Base-by-base conservation (phyloP, 192 early-diverging fungal species). In the Coemansia sp. region DNA sequence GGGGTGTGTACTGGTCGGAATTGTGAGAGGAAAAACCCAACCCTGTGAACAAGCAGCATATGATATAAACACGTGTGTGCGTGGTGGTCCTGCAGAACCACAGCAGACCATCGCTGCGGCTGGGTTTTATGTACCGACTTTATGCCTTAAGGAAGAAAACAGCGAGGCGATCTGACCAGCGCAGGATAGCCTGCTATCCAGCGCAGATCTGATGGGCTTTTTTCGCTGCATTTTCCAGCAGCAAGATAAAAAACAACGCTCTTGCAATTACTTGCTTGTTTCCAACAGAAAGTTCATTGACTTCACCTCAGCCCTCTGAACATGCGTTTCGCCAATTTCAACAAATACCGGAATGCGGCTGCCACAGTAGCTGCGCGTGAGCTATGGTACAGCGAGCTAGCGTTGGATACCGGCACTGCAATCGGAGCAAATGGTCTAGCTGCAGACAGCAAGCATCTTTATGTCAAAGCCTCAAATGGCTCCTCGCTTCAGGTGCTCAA, bases 301-400 rank as follows among this genome's bases (percentile, higher is more conserved):
- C n/a, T n/a, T n/a, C 38, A 41, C 17, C 15, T 41, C 1, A 13
- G 22, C 45, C 6, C 11, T 54, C n/a, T 33, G 28, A n/a, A 10
- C 27, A 79, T 79, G 77, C 67, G 67, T 22, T 22, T 74, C n/a
- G 64, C 63, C 13, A 55, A 55, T 17, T 52, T 70, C 50, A 79
- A 70, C 77, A 74, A 65, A 44, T 79, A 70, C 53, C 63, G 77
- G 34, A 79, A 73, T 54, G 71, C 77, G 10, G 36, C 47, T 42
- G 77, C 71, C 13, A 58, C 67, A 11, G 64, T 64, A 15, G 40
- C 67, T 8, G 57, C 52, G 9, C 77, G 71, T 29, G 77, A 74
- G 50, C 40, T 59, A 3, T 79, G 77, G 76, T 64, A 79, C 59
- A 59, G 67, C 61, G 76, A 70, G 63, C 64, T 79, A 30, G 23